Evolutionary conservation across 441 rosid species (phyloP).

Genomic region (Jatropha multifida): DNA sequence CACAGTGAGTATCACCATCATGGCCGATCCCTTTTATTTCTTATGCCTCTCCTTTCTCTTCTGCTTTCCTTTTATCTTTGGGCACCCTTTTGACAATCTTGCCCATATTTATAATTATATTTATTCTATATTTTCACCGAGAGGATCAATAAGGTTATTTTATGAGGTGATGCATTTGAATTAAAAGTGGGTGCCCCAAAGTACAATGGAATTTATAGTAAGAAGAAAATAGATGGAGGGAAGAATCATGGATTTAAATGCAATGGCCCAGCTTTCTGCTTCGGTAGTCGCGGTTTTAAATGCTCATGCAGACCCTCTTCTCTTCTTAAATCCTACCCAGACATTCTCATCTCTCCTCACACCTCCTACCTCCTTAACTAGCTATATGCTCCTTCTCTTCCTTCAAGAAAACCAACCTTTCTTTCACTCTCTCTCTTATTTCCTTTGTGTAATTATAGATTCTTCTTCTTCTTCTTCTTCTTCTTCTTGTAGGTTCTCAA

Average conservation of each 20-base stretch:
- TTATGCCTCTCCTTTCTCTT: too few relatives aligned
- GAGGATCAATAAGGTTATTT: neutral
- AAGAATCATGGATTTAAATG: conserved; percentile 45
- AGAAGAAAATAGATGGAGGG: neutral
- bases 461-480: neutral
- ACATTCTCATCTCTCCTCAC: conserved; percentile 48
- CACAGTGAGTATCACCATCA: conserved; percentile 36
- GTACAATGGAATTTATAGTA: neutral
- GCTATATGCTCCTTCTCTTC: neutral
- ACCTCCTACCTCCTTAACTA: neutral
- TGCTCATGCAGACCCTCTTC: conserved; percentile 51
- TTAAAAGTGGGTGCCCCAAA: too few relatives aligned
- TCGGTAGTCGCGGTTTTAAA: conserved; percentile 79
- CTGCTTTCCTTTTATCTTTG: neutral
- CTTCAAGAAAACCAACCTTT: neutral
- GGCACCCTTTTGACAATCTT: neutral
- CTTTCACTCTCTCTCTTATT: neutral
- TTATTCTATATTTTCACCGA: neutral
- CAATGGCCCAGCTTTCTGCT: conserved; percentile 59
- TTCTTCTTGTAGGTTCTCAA: neutral
- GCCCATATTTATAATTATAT: neutral
- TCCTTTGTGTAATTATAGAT: neutral
- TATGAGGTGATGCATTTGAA: neutral
- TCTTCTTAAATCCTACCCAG: conserved; percentile 41
- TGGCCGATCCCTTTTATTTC: conserved; percentile 16